phyloP scores from a whole-genome alignment of 805 yeast species.

The Clavispora santaluciae region DNA sequence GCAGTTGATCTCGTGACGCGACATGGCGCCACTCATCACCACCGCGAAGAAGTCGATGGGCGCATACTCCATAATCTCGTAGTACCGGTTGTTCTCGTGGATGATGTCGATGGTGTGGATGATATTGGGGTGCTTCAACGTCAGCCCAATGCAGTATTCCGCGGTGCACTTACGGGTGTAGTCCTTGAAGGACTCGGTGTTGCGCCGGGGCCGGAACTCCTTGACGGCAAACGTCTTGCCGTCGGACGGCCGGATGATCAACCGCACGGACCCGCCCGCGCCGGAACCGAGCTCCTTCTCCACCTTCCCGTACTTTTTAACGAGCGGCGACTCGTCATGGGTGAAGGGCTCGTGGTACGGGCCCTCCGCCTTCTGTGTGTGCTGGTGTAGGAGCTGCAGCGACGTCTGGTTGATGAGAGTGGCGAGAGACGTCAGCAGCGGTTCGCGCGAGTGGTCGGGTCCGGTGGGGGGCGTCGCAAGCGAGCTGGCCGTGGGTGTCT shows the following conservation, averaged over 20 bases:
- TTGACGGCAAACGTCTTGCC: constrained; percentile 76
- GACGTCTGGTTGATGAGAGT: constrained; percentile 16
- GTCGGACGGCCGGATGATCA: constrained; percentile 64
- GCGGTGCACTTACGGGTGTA: constrained; percentile 85
- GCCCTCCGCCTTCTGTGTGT: constrained; percentile 15
- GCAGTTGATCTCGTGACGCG: constrained; percentile 76
- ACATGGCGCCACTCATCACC: constrained; percentile 81
- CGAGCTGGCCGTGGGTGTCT: constrained; percentile 4
- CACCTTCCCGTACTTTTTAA: constrained; percentile 63
- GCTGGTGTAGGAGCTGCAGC: constrained; percentile 18
- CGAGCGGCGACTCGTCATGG: constrained; percentile 21
- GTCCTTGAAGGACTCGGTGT: constrained; percentile 67
- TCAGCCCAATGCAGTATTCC: constrained; percentile 83
- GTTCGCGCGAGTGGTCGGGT: constrained; percentile 11
- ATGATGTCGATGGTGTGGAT: constrained; percentile 76
- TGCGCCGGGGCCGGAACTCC: constrained; percentile 69
- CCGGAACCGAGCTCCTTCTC: constrained; percentile 80
- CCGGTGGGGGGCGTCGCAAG: neutral
- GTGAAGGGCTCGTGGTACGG: constrained; percentile 15
- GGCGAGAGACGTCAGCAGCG: constrained; percentile 14
- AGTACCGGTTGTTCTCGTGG: constrained; percentile 64
- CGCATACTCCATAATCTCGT: constrained; percentile 92
- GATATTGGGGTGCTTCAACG: constrained; percentile 75
- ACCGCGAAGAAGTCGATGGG: constrained; percentile 82
- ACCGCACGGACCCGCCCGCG: constrained; percentile 83